These are phyloP conservation scores for Helotiales sp. DNA, from an alignment of 2,329 filamentous ascomycete genomes.

Conservation along the genomic window DNA sequence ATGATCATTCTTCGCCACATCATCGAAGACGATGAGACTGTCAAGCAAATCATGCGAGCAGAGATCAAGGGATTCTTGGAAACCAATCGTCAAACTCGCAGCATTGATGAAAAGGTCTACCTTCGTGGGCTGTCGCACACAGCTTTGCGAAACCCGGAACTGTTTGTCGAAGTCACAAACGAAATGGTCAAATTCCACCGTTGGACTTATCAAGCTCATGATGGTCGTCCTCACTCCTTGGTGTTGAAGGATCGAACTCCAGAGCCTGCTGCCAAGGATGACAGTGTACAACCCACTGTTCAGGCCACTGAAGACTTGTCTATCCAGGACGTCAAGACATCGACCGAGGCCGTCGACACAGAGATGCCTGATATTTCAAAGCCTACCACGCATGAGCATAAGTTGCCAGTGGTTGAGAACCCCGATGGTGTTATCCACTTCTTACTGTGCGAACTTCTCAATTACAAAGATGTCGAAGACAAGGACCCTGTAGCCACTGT, in stretches of 20 bases:
- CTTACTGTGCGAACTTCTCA: slow-evolving; percentile 87
- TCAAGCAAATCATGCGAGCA: slow-evolving; percentile 88
- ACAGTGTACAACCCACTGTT: slow-evolving; percentile 41
- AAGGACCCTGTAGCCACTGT: slow-evolving; percentile 59
- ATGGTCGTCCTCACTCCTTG: slow-evolving; percentile 46
- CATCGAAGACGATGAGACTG: slow-evolving; percentile 88
- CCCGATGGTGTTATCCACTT: slow-evolving; percentile 96
- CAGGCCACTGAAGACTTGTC: slow-evolving; percentile 44
- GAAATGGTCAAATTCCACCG: slow-evolving; percentile 78
- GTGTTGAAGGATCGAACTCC: slow-evolving; percentile 38
- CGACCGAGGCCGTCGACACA: slow-evolving; percentile 63
- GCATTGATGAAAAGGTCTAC: slow-evolving; percentile 73
- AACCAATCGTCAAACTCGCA: slow-evolving; percentile 54
- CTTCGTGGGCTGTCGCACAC: slow-evolving; percentile 78
- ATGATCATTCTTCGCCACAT: slow-evolving; percentile 91
- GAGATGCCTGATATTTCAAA: slow-evolving; percentile 70
- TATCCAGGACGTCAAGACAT: slow-evolving; percentile 59
- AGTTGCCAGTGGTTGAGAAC: slow-evolving; percentile 85
- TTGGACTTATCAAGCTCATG: slow-evolving; percentile 53
- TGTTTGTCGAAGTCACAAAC: slow-evolving; percentile 87
- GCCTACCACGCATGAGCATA: slow-evolving; percentile 63
- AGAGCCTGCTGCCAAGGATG: slow-evolving; percentile 33
- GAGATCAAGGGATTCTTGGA: slow-evolving; percentile 85
- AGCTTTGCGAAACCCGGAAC: slow-evolving; percentile 77
- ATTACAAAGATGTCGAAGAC: slow-evolving; percentile 91